Evolutionary conservation across 768 basidiomycete genomes (phyloP), one percentile per base, ranked within the genome.

Genomic region (Auriscalpium orientale): DNA sequence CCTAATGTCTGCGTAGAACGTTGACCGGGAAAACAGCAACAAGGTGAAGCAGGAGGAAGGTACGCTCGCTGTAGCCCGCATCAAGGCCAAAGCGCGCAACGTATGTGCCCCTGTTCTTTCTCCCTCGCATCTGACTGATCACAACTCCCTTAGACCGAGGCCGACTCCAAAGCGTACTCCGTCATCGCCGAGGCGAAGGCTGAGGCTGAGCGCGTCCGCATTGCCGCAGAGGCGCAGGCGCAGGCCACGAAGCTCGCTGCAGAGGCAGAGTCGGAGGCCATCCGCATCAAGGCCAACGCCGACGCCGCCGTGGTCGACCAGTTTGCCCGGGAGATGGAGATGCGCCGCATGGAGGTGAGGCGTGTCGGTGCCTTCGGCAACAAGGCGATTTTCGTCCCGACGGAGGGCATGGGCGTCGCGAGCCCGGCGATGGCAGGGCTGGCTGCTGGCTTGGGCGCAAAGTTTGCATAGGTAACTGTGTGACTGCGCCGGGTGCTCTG

Each of bases 41-140:
- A 85, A 86, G 67, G 84, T 91, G 64, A 91, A 91, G 70, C 85
- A 88, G 63, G 87, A 91, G 67, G 83, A 92, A 69, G 90, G 89
- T 62, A 76, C 84, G 15, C 77, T 91, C 49, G 73, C 84, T 10
- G 90, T 91, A 11, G 84, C 89, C 16, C 81, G 79, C 46, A 89
- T 91, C 72, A 87, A 84, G 64, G 87, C 86, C 1, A 77, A 87
- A 67, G 59, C 81, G 6, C 79, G 76, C 46, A 78, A 77, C 55
- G 78, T 79, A 59, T 48, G 73, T 67, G 0, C 16, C 21, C 45
- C 13, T 1, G 4, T 20, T 15, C 13, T 33, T 0, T 46, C 33
- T 48, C 21, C 34, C 28, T 53, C 9, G 15, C 34, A 45, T 0
- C 33, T 21, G 36, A 9, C 46, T 2, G 16, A 10, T 53, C 13